A percentile compares a stretch with the other conserved stretches of the same genome.
phyloP scores from a whole-genome alignment of 1,284 basidiomycete genomes.

The Ustilago shanxiensis region DNA sequence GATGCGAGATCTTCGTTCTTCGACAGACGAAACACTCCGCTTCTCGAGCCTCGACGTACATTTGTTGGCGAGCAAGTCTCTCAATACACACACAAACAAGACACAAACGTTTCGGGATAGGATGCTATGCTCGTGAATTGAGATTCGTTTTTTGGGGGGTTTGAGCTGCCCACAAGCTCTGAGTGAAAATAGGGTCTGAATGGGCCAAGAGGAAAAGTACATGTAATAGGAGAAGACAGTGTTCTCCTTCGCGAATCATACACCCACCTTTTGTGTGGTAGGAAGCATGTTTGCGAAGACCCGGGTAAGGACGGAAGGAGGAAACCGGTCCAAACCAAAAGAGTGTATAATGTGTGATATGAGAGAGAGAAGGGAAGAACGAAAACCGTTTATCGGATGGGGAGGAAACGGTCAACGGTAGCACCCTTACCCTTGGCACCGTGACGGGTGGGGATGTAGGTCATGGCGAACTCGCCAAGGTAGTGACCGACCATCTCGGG shows the following conservation, averaged over 20 bases:
- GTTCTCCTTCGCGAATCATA: neutral
- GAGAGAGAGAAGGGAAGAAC: neutral
- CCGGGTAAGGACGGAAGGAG: slow-evolving; percentile 12
- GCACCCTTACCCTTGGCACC: slow-evolving; percentile 99
- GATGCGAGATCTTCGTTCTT: too few relatives aligned
- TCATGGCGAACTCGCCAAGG: slow-evolving; percentile 83
- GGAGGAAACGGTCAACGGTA: slow-evolving; percentile 77
- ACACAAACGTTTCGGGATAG: slow-evolving; percentile 1
- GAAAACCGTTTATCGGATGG: slow-evolving; percentile 74
- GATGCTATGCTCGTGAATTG: slow-evolving; percentile 49
- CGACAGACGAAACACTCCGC: too few relatives aligned
- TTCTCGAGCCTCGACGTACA: too few relatives aligned
- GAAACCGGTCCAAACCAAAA: slow-evolving; percentile 14
- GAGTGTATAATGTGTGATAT: neutral
- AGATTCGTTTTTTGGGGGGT: slow-evolving; percentile 36
- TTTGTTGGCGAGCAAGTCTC: too few relatives aligned
- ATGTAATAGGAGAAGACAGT: slow-evolving; percentile 8
- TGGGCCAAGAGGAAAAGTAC: slow-evolving; percentile 29
- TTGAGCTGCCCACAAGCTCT: slow-evolving; percentile 38
- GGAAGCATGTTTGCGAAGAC: neutral
- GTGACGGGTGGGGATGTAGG: slow-evolving; percentile 99
- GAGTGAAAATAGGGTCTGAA: neutral
- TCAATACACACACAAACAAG: neutral
- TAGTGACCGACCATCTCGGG: slow-evolving; percentile 99
- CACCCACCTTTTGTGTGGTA: neutral